Evolutionary conservation across 2,329 filamentous ascomycete species (phyloP), one percentile per base, ranked within the genome.

Genomic region (Emericellopsis cladophorae): DNA sequence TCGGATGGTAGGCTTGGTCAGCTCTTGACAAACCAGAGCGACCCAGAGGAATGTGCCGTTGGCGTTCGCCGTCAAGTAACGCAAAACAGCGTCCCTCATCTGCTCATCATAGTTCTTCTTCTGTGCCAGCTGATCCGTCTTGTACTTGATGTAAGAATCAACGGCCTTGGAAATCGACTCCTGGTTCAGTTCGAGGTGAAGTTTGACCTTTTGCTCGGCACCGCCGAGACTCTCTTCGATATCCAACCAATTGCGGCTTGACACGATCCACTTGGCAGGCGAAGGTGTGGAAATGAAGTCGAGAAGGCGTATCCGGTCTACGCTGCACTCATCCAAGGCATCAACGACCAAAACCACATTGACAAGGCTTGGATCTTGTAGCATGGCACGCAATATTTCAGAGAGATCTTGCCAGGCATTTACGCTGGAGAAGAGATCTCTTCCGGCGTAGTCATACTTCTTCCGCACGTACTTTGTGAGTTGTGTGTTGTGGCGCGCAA

Each of bases 271-370:
- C 45, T 65, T 71, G 2, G 59, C 48, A 1, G 43, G 40, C 11
- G 47, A 53, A 0, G 24, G 10, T 24, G 52, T 39, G 12, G 48
- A 37, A 37, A 68, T 56, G 11, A 66, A 45, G 0, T 57, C 36
- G 11, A 70, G 49, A 4, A 70, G 59, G 32, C 54, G 36, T 1
- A 39, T 21, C 16, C 48, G 42, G 16, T 49, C 55, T 4, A 31
- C 18, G 12, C 37, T 43, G 42, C 64, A 69, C 47, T 72, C 66
- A 42, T 73, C 66, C 1, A 72, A 60, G 1, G 65, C 67, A 49
- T 72, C 65, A 35, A 73, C 49, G 11, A 70, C 44, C 5, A 73
- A 40, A 44, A 55, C 55, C 0, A 51, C 53, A 0, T 11, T 44
- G 1, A 49, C 14, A 3, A 62, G 40, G 6, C 11, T 49, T 3